Evolutionary conservation across 2,329 filamentous ascomycete species (phyloP).

Genomic region (Acrodontium crateriforme): DNA sequence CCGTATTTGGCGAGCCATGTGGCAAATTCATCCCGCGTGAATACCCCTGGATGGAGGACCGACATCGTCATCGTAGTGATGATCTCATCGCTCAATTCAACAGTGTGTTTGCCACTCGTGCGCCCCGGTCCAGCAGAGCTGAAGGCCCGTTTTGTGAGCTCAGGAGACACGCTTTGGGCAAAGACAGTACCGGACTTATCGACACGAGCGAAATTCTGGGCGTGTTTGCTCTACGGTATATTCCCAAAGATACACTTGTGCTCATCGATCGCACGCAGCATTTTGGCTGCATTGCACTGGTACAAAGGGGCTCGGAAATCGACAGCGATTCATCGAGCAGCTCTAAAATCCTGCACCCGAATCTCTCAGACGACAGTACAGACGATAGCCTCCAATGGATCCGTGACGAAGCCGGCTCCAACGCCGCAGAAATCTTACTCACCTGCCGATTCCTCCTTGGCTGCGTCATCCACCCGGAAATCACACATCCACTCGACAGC

Average conservation of each 20-base stretch:
- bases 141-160: conserved; percentile 7
- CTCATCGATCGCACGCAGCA: conserved; percentile 11
- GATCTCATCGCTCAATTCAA: conserved; percentile 6
- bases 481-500: conserved; percentile 15
- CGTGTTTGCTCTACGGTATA: conserved; percentile 13
- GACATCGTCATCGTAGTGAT: conserved; percentile 4
- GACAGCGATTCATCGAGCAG: too few relatives aligned
- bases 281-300: conserved; percentile 12
- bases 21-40: conserved; percentile 7
- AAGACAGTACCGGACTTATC: conserved; percentile 2
- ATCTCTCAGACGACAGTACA: not conserved
- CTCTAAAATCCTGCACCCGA: too few relatives aligned
- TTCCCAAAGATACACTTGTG: conserved; percentile 7
- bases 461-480: conserved; percentile 6
- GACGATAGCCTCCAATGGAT: conserved; percentile 10
- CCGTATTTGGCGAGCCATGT: too few relatives aligned
- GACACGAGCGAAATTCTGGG: conserved; percentile 13
- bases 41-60: conserved; percentile 17
- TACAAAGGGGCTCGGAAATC: too few relatives aligned
- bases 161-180: conserved; percentile 13
- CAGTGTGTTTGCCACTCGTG: too few relatives aligned
- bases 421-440: conserved; percentile 10
- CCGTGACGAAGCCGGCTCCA: conserved; percentile 6
- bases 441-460: conserved; percentile 10
- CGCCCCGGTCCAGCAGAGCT: not conserved